phyloP scores from a whole-genome alignment of 176 grass and related monocot genomes.

The Triticum turgidum region DNA sequence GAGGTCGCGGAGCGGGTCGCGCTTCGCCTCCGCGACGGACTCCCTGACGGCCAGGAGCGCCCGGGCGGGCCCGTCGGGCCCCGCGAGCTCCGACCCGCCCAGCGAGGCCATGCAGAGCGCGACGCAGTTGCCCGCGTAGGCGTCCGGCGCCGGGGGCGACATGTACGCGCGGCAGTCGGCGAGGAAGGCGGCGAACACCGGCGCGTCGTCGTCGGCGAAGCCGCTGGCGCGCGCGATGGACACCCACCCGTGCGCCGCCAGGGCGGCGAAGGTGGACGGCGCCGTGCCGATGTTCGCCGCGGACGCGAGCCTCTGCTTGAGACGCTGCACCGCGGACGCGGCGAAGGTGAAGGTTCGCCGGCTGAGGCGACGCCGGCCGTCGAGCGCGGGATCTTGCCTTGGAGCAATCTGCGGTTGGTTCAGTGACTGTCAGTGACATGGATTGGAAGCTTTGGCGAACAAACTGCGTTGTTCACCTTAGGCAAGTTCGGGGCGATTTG shows the following conservation, averaged over 20 bases:
- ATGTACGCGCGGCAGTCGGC: not conserved
- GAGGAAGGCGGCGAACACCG: slow-evolving; percentile 5
- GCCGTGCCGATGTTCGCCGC: not conserved
- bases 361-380: not conserved
- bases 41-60: not conserved
- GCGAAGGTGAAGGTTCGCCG: slow-evolving; percentile 11
- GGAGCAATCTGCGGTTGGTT: not conserved
- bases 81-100: not conserved
- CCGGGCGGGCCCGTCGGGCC: not conserved
- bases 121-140: slow-evolving; percentile 14
- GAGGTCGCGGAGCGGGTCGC: not conserved
- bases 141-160: not conserved
- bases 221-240: slow-evolving; percentile 17
- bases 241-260: slow-evolving; percentile 12
- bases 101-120: not conserved
- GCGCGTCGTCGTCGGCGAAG: not conserved
- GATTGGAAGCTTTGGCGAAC: not conserved
- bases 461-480: too few species aligned
- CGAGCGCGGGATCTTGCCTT: not conserved
- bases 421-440: not conserved
- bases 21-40: not conserved
- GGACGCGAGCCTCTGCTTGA: not conserved
- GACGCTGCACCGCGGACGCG: not conserved
- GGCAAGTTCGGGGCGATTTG: slow-evolving; percentile 24
- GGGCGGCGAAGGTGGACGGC: not conserved